A percentile compares a stretch with the other conserved stretches of the same genome.
Evolutionary conservation across 345 rosid species (phyloP).

Genomic region (Abelmoschus esculentus): DNA sequence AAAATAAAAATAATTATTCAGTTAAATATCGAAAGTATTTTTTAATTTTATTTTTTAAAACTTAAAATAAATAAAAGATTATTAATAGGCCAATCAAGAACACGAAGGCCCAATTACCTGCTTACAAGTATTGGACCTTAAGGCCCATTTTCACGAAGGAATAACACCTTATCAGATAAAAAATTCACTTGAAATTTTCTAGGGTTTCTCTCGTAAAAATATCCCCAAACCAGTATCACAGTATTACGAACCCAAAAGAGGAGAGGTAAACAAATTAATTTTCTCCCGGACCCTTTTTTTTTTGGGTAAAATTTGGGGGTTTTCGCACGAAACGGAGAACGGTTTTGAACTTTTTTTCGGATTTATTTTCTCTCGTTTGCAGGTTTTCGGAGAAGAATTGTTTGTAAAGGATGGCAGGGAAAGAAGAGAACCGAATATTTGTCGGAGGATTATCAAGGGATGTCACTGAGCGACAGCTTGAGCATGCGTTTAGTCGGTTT

Average conservation of each 20-base stretch:
- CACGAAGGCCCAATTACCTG: background rate
- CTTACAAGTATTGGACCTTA: background rate
- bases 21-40: too few species aligned
- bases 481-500: conserved; percentile 67
- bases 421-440: conserved; percentile 76
- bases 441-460: conserved; percentile 93
- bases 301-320: background rate
- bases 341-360: background rate
- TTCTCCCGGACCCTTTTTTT: background rate
- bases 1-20: too few species aligned
- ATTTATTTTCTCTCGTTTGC: background rate
- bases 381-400: background rate
- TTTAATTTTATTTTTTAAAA: too few species aligned
- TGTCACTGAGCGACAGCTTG: conserved; percentile 75
- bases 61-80: too few species aligned
- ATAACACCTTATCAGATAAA: background rate
- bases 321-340: background rate
- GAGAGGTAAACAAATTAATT: background rate
- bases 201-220: conserved; percentile 3
- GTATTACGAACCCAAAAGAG: background rate
- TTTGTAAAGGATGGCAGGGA: conserved; percentile 47
- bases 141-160: background rate
- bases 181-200: background rate
- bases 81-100: background rate
- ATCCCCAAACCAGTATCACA: background rate